Evolutionary conservation across 208 protist genomes (phyloP).

Genomic region (Trypanosoma conorhini): DNA sequence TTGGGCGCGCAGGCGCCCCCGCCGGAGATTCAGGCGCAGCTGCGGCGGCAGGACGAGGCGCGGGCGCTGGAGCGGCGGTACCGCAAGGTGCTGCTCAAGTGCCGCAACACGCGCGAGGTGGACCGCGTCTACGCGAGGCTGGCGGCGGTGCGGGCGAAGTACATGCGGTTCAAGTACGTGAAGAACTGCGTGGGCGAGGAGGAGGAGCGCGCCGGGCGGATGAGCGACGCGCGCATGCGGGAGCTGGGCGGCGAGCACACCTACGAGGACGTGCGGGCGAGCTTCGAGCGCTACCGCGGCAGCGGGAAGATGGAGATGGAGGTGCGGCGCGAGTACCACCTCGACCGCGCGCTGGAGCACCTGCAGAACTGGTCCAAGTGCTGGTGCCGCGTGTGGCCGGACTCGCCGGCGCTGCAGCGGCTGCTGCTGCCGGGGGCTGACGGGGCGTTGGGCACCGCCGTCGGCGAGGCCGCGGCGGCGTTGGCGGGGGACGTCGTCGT

Average conservation of each 20-base stretch:
- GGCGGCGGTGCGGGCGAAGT: slow-evolving; percentile 39
- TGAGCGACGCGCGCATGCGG: slow-evolving; percentile 42
- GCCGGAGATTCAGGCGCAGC: slow-evolving; percentile 25
- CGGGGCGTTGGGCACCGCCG: slow-evolving; percentile 34
- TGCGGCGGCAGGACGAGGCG: slow-evolving; percentile 31
- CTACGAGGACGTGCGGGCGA: slow-evolving; percentile 49
- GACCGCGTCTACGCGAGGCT: slow-evolving; percentile 60
- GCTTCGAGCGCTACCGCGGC: slow-evolving; percentile 62
- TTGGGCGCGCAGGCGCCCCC: slow-evolving; percentile 24
- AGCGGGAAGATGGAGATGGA: slow-evolving; percentile 67
- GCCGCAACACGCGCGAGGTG: slow-evolving; percentile 48
- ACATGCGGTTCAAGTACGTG: slow-evolving; percentile 44
- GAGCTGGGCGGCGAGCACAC: slow-evolving; percentile 45
- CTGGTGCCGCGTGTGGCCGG: slow-evolving; percentile 57
- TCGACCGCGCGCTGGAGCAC: slow-evolving; percentile 61
- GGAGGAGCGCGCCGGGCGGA: slow-evolving; percentile 47
- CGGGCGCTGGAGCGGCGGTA: slow-evolving; percentile 35
- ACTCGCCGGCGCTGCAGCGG: slow-evolving; percentile 34
- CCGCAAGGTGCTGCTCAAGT: slow-evolving; percentile 43
- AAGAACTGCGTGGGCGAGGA: slow-evolving; percentile 33
- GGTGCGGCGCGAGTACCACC: slow-evolving; percentile 56
- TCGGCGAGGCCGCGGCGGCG: slow-evolving; percentile 66
- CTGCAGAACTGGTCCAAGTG: slow-evolving; percentile 65
- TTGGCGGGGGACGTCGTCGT: slow-evolving; percentile 72
- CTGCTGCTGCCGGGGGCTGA: slow-evolving; percentile 19